These are phyloP conservation scores for Penstemon davidsonii DNA, from an alignment of 257 asterid genomes.

Conservation along the genomic window DNA sequence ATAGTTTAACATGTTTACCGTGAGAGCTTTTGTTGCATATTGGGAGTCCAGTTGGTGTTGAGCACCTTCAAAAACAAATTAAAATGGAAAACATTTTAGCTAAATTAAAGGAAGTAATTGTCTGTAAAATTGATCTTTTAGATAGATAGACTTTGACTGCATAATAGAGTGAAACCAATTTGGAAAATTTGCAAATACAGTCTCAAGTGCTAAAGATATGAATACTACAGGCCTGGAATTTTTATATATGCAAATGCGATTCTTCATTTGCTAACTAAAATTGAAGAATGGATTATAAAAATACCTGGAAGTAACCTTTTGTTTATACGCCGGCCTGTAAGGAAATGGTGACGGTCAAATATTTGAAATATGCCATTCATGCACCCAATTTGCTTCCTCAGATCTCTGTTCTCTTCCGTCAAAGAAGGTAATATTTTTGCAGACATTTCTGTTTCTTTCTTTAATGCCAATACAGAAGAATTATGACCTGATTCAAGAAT, in stretches of 20 bases:
- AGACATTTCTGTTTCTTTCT: conserved; percentile 44
- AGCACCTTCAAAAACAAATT: conserved; percentile 45
- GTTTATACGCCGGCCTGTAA: conserved; percentile 53
- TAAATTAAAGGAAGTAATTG: not conserved
- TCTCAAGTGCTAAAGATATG: no score
- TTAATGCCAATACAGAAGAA: conserved; percentile 19
- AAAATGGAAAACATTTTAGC: conserved; percentile 30
- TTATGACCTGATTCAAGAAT: no score
- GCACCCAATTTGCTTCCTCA: conserved; percentile 87
- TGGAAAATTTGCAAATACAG: no score
- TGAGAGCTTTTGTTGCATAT: conserved; percentile 34
- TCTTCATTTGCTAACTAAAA: not conserved
- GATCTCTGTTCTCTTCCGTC: conserved; percentile 51
- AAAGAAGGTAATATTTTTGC: conserved; percentile 48
- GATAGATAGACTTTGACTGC: no score
- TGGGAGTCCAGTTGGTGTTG: conserved; percentile 45
- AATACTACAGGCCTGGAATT: no score
- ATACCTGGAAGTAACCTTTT: conserved; percentile 74
- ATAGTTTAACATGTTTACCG: conserved; percentile 34
- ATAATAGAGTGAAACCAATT: no score
- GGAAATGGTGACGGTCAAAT: conserved; percentile 77
- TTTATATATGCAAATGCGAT: no score
- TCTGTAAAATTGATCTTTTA: no score
- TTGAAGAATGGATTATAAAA: not conserved
- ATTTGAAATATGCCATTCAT: conserved; percentile 90